Conservation (phyloP, 768 basidiomycete genomes). For the Kondoa subrosea region DNA sequence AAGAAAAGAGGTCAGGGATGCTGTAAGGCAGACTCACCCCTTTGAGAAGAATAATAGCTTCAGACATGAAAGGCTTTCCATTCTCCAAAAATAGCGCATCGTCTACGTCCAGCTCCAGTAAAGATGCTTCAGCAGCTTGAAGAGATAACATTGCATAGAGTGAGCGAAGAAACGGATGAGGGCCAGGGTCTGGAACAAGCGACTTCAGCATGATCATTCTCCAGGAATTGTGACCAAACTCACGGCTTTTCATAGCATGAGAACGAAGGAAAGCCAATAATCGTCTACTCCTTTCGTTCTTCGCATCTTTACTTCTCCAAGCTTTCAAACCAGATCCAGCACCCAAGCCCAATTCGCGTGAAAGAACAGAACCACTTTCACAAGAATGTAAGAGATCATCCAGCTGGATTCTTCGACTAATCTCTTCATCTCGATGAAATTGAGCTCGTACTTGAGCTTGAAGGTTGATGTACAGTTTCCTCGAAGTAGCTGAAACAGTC, state of each 20-base stretch:
- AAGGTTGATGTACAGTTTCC: constrained; percentile 18
- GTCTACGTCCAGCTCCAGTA: constrained; percentile 24
- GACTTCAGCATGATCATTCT: background rate
- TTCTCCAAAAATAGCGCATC: constrained; percentile 22
- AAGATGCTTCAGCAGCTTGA: constrained; percentile 14
- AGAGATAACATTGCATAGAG: constrained; percentile 18
- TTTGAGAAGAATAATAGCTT: constrained; percentile 20
- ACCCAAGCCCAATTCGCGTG: constrained; percentile 9
- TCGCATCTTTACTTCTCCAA: constrained; percentile 13
- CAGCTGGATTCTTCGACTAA: constrained; percentile 1
- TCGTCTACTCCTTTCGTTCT: background rate
- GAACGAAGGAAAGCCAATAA: constrained; percentile 13
- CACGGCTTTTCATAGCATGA: constrained; percentile 12
- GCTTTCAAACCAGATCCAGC: constrained; percentile 6
- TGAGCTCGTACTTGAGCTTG: constrained; percentile 16
- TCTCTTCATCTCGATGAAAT: constrained; percentile 22
- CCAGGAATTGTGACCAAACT: background rate
- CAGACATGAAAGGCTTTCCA: constrained; percentile 19
- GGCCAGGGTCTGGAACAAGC: constrained; percentile 11
- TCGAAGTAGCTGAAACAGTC: constrained; percentile 12
- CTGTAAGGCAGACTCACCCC: constrained; percentile 12
- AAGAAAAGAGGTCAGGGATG: background rate
- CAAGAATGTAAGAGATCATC: constrained; percentile 8
- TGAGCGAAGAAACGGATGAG: constrained; percentile 20
- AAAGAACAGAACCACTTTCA: constrained; percentile 1